Percentiles rank a stretch among this genome's conserved stretches.
phyloP scores from a whole-genome alignment of 192 early-diverging fungal genomes.

The Rhizophagus sp. region DNA sequence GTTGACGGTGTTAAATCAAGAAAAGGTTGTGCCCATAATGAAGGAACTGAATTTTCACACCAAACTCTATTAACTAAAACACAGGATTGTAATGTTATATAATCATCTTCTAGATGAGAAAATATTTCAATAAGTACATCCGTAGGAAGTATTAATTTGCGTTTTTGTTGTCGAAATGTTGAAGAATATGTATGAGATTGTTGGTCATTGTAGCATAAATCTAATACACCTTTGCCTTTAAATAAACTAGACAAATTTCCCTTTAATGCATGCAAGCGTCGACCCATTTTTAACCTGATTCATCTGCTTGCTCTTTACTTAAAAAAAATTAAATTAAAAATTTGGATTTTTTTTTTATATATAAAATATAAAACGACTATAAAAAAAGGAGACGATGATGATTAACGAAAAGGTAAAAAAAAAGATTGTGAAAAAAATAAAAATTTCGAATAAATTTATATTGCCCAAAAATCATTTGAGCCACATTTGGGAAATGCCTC shows the following conservation, averaged over 20 bases:
- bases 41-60: slow-evolving; percentile 20
- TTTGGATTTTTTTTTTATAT: not conserved
- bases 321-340: not conserved
- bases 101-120: slow-evolving; percentile 9
- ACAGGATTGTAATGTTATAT: slow-evolving; percentile 22
- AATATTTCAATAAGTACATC: slow-evolving; percentile 20
- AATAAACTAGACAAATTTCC: not conserved
- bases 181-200: not conserved
- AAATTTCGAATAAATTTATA: not conserved
- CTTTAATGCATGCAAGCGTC: slow-evolving; percentile 11
- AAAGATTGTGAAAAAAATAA: not conserved
- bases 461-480: not conserved
- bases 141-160: not conserved
- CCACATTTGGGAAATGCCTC: slow-evolving; percentile 12
- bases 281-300: not conserved
- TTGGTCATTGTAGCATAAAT: not conserved
- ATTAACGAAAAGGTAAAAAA: not conserved
- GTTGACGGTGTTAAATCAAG: not conserved
- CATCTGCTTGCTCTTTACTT: not conserved
- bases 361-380: not conserved
- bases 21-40: slow-evolving; percentile 28
- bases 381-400: not conserved
- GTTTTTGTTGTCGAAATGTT: not conserved
- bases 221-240: not conserved
- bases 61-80: slow-evolving; percentile 12